These are phyloP conservation scores for Phytophthora parvispora DNA, from an alignment of 352 stramenopile genomes.

Conservation along the genomic window DNA sequence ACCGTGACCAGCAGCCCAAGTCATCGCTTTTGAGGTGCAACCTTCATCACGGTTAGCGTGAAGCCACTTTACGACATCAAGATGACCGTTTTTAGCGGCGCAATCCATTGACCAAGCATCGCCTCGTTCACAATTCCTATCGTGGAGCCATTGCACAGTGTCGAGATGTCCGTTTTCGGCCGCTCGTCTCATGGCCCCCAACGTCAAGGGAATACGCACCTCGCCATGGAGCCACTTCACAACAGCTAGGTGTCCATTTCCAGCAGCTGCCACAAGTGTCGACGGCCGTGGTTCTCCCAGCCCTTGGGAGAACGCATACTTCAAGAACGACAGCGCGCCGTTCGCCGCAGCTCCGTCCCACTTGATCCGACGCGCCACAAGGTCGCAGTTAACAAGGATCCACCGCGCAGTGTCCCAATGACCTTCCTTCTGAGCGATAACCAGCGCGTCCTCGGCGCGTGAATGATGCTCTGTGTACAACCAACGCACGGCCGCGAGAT, in stretches of 20 bases:
- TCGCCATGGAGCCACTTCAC: slow-evolving; percentile 28
- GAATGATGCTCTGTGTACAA: slow-evolving; percentile 19
- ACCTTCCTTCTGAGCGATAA: slow-evolving; percentile 17
- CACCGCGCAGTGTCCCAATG: slow-evolving; percentile 25
- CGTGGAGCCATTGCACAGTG: slow-evolving; percentile 34
- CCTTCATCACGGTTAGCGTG: slow-evolving; percentile 28
- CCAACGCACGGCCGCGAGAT: slow-evolving; percentile 23
- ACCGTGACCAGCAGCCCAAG: slow-evolving; percentile 21
- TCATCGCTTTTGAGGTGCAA: slow-evolving; percentile 33
- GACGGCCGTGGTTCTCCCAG: slow-evolving; percentile 4
- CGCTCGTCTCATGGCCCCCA: slow-evolving; percentile 28
- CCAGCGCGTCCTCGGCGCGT: slow-evolving; percentile 14
- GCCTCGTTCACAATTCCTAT: slow-evolving; percentile 6
- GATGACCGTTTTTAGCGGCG: slow-evolving; percentile 17
- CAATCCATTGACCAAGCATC: slow-evolving; percentile 20
- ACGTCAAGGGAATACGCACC: slow-evolving; percentile 12
- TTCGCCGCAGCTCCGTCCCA: slow-evolving; percentile 19
- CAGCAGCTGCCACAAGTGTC: slow-evolving; percentile 21
- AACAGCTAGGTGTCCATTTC: slow-evolving; percentile 31
- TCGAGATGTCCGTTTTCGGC: slow-evolving; percentile 22
- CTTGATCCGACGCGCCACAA: slow-evolving; percentile 9
- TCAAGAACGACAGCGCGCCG: slow-evolving; percentile 27
- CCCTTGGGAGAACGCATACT: slow-evolving; percentile 23
- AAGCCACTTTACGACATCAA: slow-evolving; percentile 36
- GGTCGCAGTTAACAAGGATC: slow-evolving; percentile 30